A percentile compares a stretch with the other conserved stretches of the same genome.
phyloP scores from a whole-genome alignment of 192 early-diverging fungal genomes.

The Linnemannia elongata region DNA sequence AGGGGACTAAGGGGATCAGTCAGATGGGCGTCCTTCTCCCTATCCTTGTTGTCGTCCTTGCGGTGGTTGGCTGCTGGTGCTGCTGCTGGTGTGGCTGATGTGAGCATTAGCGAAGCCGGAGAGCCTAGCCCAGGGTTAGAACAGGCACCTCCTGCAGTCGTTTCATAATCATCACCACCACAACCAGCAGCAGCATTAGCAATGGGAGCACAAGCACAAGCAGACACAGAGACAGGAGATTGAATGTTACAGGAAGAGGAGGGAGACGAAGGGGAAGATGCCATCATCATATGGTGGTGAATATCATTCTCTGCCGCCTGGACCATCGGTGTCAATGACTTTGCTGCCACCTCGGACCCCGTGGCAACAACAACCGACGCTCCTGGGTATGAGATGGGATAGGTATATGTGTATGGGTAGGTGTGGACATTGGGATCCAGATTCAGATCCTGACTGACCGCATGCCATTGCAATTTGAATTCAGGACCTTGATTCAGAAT shows the following conservation, averaged over 20 bases:
- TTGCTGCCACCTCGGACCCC: not conserved
- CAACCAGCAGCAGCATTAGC: not conserved
- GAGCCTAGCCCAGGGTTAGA: slow-evolving; percentile 18
- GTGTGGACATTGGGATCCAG: slow-evolving; percentile 5
- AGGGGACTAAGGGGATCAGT: not conserved
- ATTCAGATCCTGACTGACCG: slow-evolving; percentile 30
- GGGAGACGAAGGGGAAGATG: not conserved
- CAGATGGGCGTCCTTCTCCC: not conserved
- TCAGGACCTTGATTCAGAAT: slow-evolving; percentile 54
- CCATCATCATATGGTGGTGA: not conserved
- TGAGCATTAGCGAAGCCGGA: not conserved
- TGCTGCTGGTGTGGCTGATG: not conserved
- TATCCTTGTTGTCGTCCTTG: not conserved
- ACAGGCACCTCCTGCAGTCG: slow-evolving; percentile 10
- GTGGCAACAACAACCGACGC: not conserved
- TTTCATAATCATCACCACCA: slow-evolving; percentile 22
- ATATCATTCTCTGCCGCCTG: not conserved
- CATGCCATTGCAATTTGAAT: slow-evolving; percentile 41
- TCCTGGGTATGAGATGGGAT: not conserved
- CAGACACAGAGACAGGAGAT: not conserved
- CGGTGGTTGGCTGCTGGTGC: not conserved
- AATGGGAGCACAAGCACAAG: too few species aligned
- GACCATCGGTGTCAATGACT: not conserved
- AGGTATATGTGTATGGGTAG: not conserved
- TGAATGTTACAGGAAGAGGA: not conserved